A percentile compares a stretch with the other conserved stretches of the same genome.
Evolutionary conservation across 129 eudicot species (phyloP).

Genomic region (Smallanthus sonchifolius): DNA sequence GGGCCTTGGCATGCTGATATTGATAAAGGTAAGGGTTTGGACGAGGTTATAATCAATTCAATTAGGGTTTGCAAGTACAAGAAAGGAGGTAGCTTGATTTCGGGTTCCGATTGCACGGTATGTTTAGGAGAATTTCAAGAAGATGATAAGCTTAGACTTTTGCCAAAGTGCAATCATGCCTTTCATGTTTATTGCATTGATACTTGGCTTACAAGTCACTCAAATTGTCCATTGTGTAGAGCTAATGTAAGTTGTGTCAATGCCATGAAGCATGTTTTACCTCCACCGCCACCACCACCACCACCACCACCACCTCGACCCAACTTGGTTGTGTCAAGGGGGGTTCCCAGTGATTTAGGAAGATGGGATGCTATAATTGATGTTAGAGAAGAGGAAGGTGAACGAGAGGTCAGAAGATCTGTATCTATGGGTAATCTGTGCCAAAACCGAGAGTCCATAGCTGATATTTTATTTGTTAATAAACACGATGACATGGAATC

Average conservation of each 20-base stretch:
- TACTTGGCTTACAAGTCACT: slow-evolving; percentile 64
- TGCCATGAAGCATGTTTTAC: slow-evolving; percentile 10
- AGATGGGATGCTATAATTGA: slow-evolving; percentile 31
- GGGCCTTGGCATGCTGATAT: slow-evolving; percentile 43
- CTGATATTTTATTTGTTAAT: slow-evolving; percentile 35
- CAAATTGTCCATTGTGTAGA: slow-evolving; percentile 73
- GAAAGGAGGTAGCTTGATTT: slow-evolving; percentile 47
- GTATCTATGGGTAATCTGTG: slow-evolving; percentile 47
- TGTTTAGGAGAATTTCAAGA: slow-evolving; percentile 72
- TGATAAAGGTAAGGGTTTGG: slow-evolving; percentile 41
- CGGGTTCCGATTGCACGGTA: slow-evolving; percentile 48
- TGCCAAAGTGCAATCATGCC: slow-evolving; percentile 75
- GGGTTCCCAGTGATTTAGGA: slow-evolving; percentile 23
- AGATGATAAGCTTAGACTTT: slow-evolving; percentile 59
- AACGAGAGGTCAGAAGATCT: slow-evolving; percentile 51
- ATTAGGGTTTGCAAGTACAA: slow-evolving; percentile 54
- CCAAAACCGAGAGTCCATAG: slow-evolving; percentile 32
- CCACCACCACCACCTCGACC: not conserved
- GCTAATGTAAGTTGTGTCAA: slow-evolving; percentile 38
- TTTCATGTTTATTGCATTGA: slow-evolving; percentile 74
- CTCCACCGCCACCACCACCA: slow-evolving; percentile 2
- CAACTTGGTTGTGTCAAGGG: slow-evolving; percentile 4
- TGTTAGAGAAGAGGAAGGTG: slow-evolving; percentile 28
- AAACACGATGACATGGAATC: slow-evolving; percentile 31
- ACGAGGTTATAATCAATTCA: slow-evolving; percentile 46